Evolutionary conservation across 768 basidiomycete species (phyloP).

Genomic region (Termitomyces eurrhizus): DNA sequence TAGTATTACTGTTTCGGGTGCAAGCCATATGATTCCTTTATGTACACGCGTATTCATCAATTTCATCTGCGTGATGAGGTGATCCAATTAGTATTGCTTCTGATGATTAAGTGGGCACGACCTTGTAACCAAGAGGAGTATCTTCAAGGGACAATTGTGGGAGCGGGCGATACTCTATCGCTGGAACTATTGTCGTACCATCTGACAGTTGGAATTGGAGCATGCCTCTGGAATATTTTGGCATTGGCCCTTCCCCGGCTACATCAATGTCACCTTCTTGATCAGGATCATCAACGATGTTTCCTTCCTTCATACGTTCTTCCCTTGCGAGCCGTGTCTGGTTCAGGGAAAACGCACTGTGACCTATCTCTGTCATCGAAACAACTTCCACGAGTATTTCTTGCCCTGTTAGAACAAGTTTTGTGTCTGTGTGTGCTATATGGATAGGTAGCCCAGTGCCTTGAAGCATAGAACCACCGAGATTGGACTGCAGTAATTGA

Average conservation of each 20-base stretch:
- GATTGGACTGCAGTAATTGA: constrained; percentile 71
- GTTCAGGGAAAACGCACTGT: constrained; percentile 77
- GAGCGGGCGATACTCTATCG: constrained; percentile 74
- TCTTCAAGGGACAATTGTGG: constrained; percentile 65
- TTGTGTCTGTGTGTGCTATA: constrained; percentile 32
- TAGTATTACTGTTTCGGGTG: constrained; percentile 59
- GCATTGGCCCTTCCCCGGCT: constrained; percentile 64
- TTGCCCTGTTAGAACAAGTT: constrained; percentile 28
- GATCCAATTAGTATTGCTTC: background rate
- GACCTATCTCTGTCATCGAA: constrained; percentile 78
- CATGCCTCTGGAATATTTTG: constrained; percentile 78
- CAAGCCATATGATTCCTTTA: constrained; percentile 72
- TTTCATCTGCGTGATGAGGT: constrained; percentile 46
- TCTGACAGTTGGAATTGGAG: constrained; percentile 74
- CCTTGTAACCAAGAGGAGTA: constrained; percentile 84
- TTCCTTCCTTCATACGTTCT: constrained; percentile 58
- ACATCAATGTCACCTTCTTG: constrained; percentile 55
- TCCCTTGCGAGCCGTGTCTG: constrained; percentile 62
- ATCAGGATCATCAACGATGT: constrained; percentile 30
- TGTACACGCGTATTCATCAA: constrained; percentile 67
- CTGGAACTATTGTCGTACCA: constrained; percentile 63
- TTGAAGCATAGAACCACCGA: constrained; percentile 65
- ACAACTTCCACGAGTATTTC: constrained; percentile 74
- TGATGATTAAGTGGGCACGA: constrained; percentile 22
- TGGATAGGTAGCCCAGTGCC: constrained; percentile 64